Base-by-base conservation (phyloP, 345 rosid genomes). In the Euclidium syriacum region DNA sequence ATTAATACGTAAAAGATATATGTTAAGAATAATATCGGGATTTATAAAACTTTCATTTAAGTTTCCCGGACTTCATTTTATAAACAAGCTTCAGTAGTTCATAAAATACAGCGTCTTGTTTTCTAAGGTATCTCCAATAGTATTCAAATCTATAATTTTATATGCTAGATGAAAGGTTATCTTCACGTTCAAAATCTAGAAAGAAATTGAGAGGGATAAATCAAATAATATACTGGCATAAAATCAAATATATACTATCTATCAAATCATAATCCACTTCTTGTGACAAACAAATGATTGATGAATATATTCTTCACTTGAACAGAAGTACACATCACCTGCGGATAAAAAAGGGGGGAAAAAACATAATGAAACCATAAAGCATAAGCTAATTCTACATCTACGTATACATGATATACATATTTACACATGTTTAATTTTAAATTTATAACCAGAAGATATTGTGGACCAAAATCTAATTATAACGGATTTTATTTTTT, bases 181-280 rank as follows among this genome's bases (percentile, higher is more conserved):
- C 20, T 54, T 25, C 48, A 25, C 6, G 35, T 11, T 46, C 11
- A 33, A 32, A 22, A 44, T 29, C n/a, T 59, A 52, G 4, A 38
- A 16, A 36, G 39, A 29, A 65, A 10, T 44, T 34, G 23, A 55
- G 35, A 56, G 34, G 62, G n/a, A 8, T 10, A 49, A 50, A 39
- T 14, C n/a, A n/a, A 38, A 57, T 57, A 36, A 58, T 67, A 67
- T 38, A 41, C 10, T 14, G 22, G 56, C 62, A 60, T 52, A 52
- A 60, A 42, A 60, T 52, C 62, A 53, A 10, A n/a, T 34, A 51
- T 4, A 22, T 29, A 42, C 10, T 23, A 32, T 58, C 39, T 43
- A 58, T 68, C 72, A 58, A 58, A 59, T 59, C 67, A 51, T 18
- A 41, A 41, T 50, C 54, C 60, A 68, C 32, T 68, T 68, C 9